Conservation (phyloP, 176 grass and related monocot genomes). For the Triticum timopheevii region DNA sequence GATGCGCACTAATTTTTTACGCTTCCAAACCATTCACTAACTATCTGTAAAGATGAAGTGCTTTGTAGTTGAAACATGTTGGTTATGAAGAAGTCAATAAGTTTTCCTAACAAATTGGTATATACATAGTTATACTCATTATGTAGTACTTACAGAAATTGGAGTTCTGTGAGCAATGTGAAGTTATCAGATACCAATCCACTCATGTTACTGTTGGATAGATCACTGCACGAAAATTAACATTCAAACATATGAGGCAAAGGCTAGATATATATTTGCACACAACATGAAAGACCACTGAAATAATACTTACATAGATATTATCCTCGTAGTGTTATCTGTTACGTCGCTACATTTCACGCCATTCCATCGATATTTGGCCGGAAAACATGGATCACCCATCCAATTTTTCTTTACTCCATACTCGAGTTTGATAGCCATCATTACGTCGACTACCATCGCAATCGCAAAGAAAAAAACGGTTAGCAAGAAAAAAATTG, state of each 20-base stretch:
- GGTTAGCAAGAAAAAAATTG: background rate
- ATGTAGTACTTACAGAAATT: constrained; percentile 39
- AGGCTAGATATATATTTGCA: too few species aligned
- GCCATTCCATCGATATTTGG: constrained; percentile 34
- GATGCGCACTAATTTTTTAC: background rate
- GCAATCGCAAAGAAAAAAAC: too few species aligned
- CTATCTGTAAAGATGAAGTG: background rate
- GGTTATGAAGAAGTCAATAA: background rate
- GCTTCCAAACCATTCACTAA: background rate
- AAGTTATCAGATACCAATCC: background rate
- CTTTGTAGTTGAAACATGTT: background rate
- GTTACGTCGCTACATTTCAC: constrained; percentile 29
- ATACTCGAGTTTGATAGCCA: constrained; percentile 42
- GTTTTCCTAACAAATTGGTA: background rate
- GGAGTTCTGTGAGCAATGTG: background rate
- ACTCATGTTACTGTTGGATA: background rate
- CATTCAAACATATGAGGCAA: background rate
- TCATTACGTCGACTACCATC: constrained; percentile 43
- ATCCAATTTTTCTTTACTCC: constrained; percentile 58
- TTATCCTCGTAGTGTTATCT: constrained; percentile 20
- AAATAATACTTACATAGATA: constrained; percentile 36
- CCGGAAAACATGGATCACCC: constrained; percentile 51
- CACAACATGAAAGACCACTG: background rate
- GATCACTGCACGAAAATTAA: background rate
- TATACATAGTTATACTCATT: background rate